phyloP scores from a whole-genome alignment of 352 stramenopile genomes.

The Globisporangium solare region DNA sequence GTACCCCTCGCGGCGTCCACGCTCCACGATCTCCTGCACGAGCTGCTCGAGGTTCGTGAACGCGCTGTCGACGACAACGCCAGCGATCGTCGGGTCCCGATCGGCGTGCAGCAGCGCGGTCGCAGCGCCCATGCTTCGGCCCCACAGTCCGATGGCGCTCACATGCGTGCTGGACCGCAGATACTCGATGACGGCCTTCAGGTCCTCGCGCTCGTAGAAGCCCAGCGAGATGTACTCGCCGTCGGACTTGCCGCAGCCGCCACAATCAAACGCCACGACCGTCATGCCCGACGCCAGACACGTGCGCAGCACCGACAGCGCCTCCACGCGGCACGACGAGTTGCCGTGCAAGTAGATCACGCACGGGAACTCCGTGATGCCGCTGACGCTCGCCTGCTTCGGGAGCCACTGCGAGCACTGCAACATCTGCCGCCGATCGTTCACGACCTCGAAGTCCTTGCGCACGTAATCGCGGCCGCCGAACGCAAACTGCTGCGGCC shows the following conservation, averaged over 20 bases:
- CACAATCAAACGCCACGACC: slow-evolving; percentile 97
- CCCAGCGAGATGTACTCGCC: slow-evolving; percentile 97
- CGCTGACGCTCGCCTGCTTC: slow-evolving; percentile 24
- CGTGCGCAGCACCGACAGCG: slow-evolving; percentile 86
- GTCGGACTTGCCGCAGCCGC: slow-evolving; percentile 93
- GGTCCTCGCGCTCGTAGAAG: slow-evolving; percentile 93
- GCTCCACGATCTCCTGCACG: slow-evolving; percentile 97
- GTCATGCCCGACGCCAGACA: slow-evolving; percentile 92
- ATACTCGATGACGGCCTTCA: slow-evolving; percentile 90
- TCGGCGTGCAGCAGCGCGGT: slow-evolving; percentile 97
- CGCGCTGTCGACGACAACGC: slow-evolving; percentile 96
- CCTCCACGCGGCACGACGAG: slow-evolving; percentile 92
- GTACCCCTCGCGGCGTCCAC: slow-evolving; percentile 90
- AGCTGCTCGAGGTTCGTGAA: slow-evolving; percentile 96
- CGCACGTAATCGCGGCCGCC: slow-evolving; percentile 81
- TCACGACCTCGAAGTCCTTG: slow-evolving; percentile 88
- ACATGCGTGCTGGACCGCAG: slow-evolving; percentile 89
- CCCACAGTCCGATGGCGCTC: slow-evolving; percentile 96
- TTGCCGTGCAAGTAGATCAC: slow-evolving; percentile 99
- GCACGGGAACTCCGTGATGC: slow-evolving; percentile 62
- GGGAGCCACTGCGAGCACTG: slow-evolving; percentile 95
- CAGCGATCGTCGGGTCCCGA: slow-evolving; percentile 95
- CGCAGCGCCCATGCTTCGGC: slow-evolving; percentile 96
- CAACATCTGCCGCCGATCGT: slow-evolving; percentile 79
- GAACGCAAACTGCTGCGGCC: slow-evolving; percentile 89